Evolutionary conservation across 495 filamentous ascomycete genomes (phyloP), one percentile per base, ranked within the genome.

Genomic region (Aspergillus panamensis): DNA sequence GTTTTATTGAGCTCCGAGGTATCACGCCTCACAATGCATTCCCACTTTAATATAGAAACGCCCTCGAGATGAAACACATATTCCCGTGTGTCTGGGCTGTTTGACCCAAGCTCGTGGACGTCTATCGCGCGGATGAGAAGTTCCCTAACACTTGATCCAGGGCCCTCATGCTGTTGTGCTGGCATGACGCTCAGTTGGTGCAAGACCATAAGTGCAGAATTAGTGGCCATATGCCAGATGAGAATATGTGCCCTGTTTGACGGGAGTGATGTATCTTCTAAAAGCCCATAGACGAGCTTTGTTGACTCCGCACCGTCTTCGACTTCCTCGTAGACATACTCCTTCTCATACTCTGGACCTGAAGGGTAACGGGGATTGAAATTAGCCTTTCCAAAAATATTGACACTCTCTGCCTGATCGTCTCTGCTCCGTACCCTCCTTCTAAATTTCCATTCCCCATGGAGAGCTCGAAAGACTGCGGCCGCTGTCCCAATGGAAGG

Each of bases 381-480:
- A 7, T 66, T 73, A 19, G 87, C 84, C 1, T 71, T 79, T 12
- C 89, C 90, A 10, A 68, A 72, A 25, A 87, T 1, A 66, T 16
- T 48, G 16, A 39, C 3, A n/a, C 16, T 21, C 16, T 45, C 33
- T 31, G 12, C 13, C 9, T 29, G 14, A 20, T 31, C 20, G 29
- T 19, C 13, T 29, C 2, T 25, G 19, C 2, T 17, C 19, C 13
- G 1, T 13, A 25, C 25, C 2, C 17, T 73, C 3, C 80, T 80
- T 9, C 76, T 73, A 17, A 87, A 74, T 8, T 65, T 76, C 91
- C 91, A 96, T 17, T 72, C 66, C 5, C 91, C 91, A 6, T 92
- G 86, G 1, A 95, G 70, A 4, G 82, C 87, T 33, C 88, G 75
- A 63, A 93, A 93, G 5, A 88, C 79, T 0, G 86, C 88, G 9